These are phyloP conservation scores for Cercophora sp. DNA, from an alignment of 495 filamentous ascomycete genomes.

Conservation along the genomic window DNA sequence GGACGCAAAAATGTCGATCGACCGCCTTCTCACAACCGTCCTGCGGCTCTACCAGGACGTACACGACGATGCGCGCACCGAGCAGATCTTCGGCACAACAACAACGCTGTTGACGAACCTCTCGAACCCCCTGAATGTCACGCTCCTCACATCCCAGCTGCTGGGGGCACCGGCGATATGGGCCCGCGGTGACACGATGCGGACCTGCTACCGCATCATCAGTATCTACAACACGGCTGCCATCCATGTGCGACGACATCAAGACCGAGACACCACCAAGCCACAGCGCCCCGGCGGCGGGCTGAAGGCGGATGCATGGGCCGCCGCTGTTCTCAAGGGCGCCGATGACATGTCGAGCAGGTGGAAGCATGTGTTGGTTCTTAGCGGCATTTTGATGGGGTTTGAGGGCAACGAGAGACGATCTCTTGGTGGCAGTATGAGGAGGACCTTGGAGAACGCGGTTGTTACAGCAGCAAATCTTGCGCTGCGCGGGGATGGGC, in stretches of 20 bases:
- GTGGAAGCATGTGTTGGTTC: constrained; percentile 83
- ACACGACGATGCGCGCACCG: constrained; percentile 45
- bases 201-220: constrained; percentile 69
- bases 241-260: constrained; percentile 54
- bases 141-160: constrained; percentile 84
- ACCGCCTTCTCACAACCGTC: constrained; percentile 48
- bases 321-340: constrained; percentile 75
- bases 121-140: constrained; percentile 85
- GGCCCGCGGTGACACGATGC: constrained; percentile 60
- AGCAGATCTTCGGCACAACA: constrained; percentile 70
- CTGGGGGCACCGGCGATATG: constrained; percentile 84
- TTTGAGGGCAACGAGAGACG: constrained; percentile 66
- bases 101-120: constrained; percentile 77
- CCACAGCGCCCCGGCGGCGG: constrained; percentile 42
- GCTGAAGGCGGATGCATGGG: constrained; percentile 69
- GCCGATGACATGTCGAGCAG: constrained; percentile 77
- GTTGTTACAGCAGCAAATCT: constrained; percentile 77
- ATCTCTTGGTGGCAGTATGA: constrained; percentile 57
- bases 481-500: constrained; percentile 43
- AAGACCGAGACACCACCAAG: constrained; percentile 48
- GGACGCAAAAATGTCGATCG: constrained; percentile 38
- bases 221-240: constrained; percentile 86
- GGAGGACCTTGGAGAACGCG: constrained; percentile 69
- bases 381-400: constrained; percentile 78
- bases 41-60: constrained; percentile 48